Evolutionary conservation across 2,329 filamentous ascomycete genomes (phyloP), one percentile per base, ranked within the genome.

Genomic region (Xylaria multiplex): DNA sequence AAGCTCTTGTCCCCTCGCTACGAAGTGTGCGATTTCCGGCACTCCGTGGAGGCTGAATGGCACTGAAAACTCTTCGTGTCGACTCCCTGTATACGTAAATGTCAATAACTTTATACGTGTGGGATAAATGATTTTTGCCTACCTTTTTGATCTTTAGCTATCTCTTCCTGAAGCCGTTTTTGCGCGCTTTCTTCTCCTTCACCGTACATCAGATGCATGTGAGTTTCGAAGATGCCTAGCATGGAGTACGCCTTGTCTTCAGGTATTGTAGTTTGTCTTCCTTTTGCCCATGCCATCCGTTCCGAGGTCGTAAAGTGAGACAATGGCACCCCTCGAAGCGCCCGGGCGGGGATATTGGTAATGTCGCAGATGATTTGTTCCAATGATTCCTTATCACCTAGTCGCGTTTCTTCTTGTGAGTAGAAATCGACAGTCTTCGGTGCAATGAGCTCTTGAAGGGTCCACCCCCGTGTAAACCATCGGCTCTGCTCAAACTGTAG

Each of bases 141-240:
- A 13, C 64, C 48, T 62, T 66, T 66, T 49, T 66, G 42, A 37
- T 30, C 48, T 53, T 69, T 66, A n/a, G 50, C n/a, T 43, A 61
- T 65, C 67, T 32, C 69, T 67, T 66, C 76, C 48, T 19, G 50
- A 35, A 35, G 32, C 32, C 8, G 4, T 35, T 35, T 35, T 5
- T 5, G 8, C 32, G 8, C 32, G 32, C 53, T 43, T 67, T 53
- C 54, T 75, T 62, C 66, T 72, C 53, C 53, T 49, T 65, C 48
- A 3, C 63, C 42, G 9, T 65, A 62, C 1, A 62, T 40, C 0
- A 62, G 14, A 35, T 37, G 19, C 46, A 66, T 54, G 8, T 45
- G n/a, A 6, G 45, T 30, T 3, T 24, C 30, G 32, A 61, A 57
- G n/a, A 61, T 27, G 14, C 57, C 63, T 22, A 61, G 53, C 3